Evolutionary conservation across 139 green algal species (phyloP).

Genomic region (Chlamydomonas asymmetrica): DNA sequence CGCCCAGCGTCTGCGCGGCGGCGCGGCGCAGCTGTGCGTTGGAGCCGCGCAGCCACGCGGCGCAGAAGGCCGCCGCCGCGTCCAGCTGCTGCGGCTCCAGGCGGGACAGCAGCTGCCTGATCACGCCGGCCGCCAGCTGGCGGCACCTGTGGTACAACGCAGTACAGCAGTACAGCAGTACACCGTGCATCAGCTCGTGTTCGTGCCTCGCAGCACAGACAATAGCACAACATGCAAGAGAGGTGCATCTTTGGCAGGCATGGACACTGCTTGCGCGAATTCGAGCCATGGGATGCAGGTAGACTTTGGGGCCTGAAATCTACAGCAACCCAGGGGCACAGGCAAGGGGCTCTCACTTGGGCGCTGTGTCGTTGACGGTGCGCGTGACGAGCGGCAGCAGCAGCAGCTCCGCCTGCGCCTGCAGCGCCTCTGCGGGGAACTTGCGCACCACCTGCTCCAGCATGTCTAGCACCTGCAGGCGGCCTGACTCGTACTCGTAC

Average conservation of each 20-base stretch:
- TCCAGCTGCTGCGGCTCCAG: slow-evolving; percentile 42
- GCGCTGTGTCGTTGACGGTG: slow-evolving; percentile 75
- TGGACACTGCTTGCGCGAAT: no score
- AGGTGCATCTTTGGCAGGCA: no score
- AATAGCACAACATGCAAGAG: no score
- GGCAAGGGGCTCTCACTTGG: no score
- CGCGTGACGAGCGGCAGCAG: slow-evolving; percentile 84
- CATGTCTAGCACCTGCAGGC: slow-evolving; percentile 73
- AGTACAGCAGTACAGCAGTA: no score
- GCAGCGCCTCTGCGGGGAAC: slow-evolving; percentile 78
- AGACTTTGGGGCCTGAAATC: no score
- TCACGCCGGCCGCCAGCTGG: slow-evolving; percentile 42
- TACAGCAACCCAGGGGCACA: no score
- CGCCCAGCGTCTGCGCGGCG: slow-evolving; percentile 56
- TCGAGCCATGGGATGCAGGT: no score
- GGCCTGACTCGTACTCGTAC: slow-evolving; percentile 81
- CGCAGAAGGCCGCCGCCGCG: slow-evolving; percentile 49
- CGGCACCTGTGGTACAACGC: slow-evolving; percentile 41
- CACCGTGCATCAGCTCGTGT: no score
- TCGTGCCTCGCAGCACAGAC: no score
- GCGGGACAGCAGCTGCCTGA: slow-evolving; percentile 62
- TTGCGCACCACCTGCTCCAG: slow-evolving; percentile 75
- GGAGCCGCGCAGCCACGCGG: slow-evolving; percentile 19
- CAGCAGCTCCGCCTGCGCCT: slow-evolving; percentile 60
- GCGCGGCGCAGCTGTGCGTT: slow-evolving; percentile 55